Percentiles rank a stretch among this genome's conserved stretches.
phyloP scores from a whole-genome alignment of 2,329 filamentous ascomycete species.

The Trichophyton equinum region DNA sequence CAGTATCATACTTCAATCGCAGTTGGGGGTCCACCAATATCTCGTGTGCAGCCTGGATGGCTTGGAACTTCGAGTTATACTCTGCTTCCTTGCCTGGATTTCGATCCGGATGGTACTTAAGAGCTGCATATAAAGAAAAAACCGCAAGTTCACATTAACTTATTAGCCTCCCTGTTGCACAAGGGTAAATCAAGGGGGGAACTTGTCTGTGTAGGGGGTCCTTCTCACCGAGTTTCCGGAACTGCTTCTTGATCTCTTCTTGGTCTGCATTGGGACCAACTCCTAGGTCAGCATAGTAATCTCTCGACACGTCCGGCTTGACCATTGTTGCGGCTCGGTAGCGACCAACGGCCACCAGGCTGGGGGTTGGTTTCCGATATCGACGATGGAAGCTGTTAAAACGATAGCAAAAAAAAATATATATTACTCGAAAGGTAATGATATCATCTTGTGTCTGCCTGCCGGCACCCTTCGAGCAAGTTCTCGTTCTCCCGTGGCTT shows the following conservation, averaged over 20 bases:
- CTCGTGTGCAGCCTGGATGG: slow-evolving; percentile 77
- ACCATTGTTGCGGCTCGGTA: slow-evolving; percentile 39
- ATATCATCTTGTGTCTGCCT: neutral
- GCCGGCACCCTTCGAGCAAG: neutral
- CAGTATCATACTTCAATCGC: slow-evolving; percentile 51
- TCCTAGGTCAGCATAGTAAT: slow-evolving; percentile 79
- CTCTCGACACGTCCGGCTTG: slow-evolving; percentile 54
- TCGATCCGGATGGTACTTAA: slow-evolving; percentile 79
- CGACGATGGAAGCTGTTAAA: neutral
- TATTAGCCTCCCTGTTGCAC: neutral
- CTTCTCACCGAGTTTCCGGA: slow-evolving; percentile 62
- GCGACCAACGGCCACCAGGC: neutral
- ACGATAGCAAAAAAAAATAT: neutral
- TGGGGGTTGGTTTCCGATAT: neutral
- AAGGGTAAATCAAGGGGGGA: too few relatives aligned
- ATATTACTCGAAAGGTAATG: neutral
- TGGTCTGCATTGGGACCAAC: slow-evolving; percentile 54
- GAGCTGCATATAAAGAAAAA: slow-evolving; percentile 38
- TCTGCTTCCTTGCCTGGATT: slow-evolving; percentile 73
- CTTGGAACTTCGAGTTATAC: slow-evolving; percentile 69
- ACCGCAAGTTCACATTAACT: neutral
- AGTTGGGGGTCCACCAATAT: slow-evolving; percentile 51
- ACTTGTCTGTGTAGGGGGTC: neutral
- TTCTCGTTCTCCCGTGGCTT: neutral
- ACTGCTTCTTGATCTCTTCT: slow-evolving; percentile 74